Evolutionary conservation across 1,139 yeast genomes (phyloP).

Genomic region (Blastobotrys proliferans): DNA sequence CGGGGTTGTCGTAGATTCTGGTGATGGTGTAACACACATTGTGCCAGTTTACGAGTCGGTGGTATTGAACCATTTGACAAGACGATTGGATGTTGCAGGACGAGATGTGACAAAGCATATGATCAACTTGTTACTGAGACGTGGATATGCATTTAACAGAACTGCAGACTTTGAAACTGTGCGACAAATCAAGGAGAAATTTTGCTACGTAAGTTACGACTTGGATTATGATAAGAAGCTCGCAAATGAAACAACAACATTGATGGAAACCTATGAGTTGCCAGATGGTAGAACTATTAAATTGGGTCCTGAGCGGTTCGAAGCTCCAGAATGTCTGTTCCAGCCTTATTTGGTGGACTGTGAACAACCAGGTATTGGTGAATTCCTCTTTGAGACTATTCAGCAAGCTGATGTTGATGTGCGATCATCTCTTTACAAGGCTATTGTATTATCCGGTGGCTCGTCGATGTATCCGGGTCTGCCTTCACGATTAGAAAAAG

Average conservation of each 20-base stretch:
- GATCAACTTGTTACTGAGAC: constrained; percentile 82
- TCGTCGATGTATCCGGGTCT: constrained; percentile 98
- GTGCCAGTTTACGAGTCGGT: constrained; percentile 98
- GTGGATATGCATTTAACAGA: constrained; percentile 97
- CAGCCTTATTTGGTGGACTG: constrained; percentile 97
- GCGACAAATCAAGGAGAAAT: constrained; percentile 93
- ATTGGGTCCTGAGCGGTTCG: constrained; percentile 93
- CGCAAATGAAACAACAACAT: constrained; percentile 89
- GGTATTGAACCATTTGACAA: constrained; percentile 87
- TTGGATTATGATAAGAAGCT: constrained; percentile 81
- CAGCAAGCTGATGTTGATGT: constrained; percentile 94
- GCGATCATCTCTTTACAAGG: constrained; percentile 81
- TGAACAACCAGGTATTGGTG: constrained; percentile 97
- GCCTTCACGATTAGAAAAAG: constrained; percentile 93
- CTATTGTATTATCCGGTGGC: constrained; percentile 92
- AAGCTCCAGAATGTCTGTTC: constrained; percentile 97
- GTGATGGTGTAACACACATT: constrained; percentile 93
- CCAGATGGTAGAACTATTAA: constrained; percentile 96
- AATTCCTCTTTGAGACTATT: constrained; percentile 81
- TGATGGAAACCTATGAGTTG: constrained; percentile 85
- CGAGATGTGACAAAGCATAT: constrained; percentile 95
- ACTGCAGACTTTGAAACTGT: constrained; percentile 98
- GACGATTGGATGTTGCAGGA: constrained; percentile 94
- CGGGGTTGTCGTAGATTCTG: constrained; percentile 98
- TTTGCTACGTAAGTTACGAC: constrained; percentile 93